Evolutionary conservation across 176 grass and related monocot genomes (phyloP).

Genomic region (Triticum timopheevii): DNA sequence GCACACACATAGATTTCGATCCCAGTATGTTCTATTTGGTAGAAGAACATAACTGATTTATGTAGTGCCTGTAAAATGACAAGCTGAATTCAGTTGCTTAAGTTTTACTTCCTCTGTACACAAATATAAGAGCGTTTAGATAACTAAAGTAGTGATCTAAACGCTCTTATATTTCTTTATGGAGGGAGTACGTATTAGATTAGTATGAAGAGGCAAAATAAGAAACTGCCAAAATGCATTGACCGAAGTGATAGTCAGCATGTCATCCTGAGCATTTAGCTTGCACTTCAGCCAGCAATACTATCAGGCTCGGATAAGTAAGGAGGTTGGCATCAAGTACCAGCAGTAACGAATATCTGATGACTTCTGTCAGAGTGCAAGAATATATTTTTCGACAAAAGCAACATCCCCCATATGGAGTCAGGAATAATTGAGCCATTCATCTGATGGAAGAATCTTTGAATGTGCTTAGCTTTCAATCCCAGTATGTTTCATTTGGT

Average conservation of each 20-base stretch:
- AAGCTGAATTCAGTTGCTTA: neutral
- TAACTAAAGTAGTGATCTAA: too few species aligned
- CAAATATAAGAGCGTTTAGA: too few species aligned
- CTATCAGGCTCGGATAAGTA: neutral
- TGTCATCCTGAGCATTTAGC: neutral
- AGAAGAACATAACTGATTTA: neutral
- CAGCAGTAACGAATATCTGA: constrained; percentile 20
- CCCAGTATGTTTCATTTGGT: constrained; percentile 6
- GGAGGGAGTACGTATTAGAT: neutral
- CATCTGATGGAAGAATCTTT: constrained; percentile 26
- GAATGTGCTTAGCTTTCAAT: constrained; percentile 31
- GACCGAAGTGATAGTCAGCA: neutral
- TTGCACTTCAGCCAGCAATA: neutral
- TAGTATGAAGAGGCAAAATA: neutral
- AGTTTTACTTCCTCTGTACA: neutral
- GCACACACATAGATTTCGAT: neutral
- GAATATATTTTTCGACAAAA: constrained; percentile 32
- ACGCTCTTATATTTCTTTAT: too few species aligned
- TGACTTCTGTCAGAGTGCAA: constrained; percentile 42
- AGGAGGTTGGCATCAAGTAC: constrained; percentile 21
- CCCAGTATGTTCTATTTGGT: too few species aligned
- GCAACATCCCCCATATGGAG: neutral
- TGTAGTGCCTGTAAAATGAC: neutral
- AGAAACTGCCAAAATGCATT: constrained; percentile 16
- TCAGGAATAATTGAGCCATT: constrained; percentile 16